These are phyloP conservation scores for Tetrastigma voinierianum DNA, from an alignment of 164 flowering plant species.

Conservation along the genomic window DNA sequence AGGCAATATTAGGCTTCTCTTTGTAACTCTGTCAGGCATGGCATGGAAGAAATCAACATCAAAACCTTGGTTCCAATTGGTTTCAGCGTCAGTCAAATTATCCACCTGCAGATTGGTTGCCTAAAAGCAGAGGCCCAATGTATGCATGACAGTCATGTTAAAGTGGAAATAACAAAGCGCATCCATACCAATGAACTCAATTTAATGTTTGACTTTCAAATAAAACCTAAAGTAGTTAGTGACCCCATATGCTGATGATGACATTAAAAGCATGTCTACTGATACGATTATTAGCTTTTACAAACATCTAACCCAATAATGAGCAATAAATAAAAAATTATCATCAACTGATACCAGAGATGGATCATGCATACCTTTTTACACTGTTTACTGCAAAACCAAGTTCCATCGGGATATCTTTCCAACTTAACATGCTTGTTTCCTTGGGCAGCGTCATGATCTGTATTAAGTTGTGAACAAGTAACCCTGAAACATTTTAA, in stretches of 20 bases:
- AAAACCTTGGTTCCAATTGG: constrained; percentile 14
- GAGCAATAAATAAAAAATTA: background rate
- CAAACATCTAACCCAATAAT: background rate
- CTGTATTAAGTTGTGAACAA: constrained; percentile 34
- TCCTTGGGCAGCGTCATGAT: constrained; percentile 63
- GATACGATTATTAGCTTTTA: too few species aligned
- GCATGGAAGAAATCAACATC: constrained; percentile 17
- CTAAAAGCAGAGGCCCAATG: constrained; percentile 52
- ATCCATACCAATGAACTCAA: background rate
- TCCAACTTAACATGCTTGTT: constrained; percentile 19
- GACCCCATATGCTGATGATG: background rate
- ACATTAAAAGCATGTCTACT: background rate
- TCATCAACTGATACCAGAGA: background rate
- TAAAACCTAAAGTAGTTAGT: background rate
- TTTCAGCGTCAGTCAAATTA: constrained; percentile 53
- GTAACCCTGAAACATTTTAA: background rate
- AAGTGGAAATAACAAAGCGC: background rate
- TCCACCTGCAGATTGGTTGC: constrained; percentile 50
- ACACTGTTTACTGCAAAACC: constrained; percentile 77
- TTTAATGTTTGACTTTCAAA: background rate
- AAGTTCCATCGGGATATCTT: constrained; percentile 28
- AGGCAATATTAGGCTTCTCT: constrained; percentile 76
- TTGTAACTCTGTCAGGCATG: constrained; percentile 36
- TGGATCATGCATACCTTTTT: constrained; percentile 45
- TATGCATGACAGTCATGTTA: constrained; percentile 43